Conservation (phyloP, 306 rosid species). For the Vachellia pachyceras region DNA sequence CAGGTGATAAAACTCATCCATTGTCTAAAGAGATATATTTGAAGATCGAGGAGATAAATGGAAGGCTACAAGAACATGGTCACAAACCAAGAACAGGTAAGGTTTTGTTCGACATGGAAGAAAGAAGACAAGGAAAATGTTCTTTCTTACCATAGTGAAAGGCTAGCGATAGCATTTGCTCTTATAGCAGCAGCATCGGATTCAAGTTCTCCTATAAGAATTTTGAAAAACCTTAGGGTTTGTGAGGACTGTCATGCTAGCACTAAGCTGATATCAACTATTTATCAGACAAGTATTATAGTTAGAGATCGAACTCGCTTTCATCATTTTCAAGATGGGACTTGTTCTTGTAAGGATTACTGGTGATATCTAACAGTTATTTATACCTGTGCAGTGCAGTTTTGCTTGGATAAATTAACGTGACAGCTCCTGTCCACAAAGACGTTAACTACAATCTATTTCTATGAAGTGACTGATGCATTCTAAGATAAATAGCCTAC, state of each 20-base stretch:
- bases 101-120: slow-evolving; percentile 54
- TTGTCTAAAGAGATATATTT: slow-evolving; percentile 45
- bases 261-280: slow-evolving; percentile 46
- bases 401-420: background rate
- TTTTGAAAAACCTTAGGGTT: slow-evolving; percentile 51
- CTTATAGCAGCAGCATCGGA: slow-evolving; percentile 41
- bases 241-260: slow-evolving; percentile 49
- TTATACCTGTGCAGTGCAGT: background rate
- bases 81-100: slow-evolving; percentile 48
- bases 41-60: slow-evolving; percentile 49
- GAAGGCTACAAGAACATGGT: slow-evolving; percentile 47
- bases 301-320: slow-evolving; percentile 54
- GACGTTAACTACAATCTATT: background rate
- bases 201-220: slow-evolving; percentile 42
- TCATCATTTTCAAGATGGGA: slow-evolving; percentile 52
- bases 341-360: slow-evolving; percentile 51
- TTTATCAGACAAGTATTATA: slow-evolving; percentile 43
- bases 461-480: no score
- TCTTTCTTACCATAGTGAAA: slow-evolving; percentile 57
- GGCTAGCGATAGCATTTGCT: slow-evolving; percentile 55
- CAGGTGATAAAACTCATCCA: slow-evolving; percentile 52
- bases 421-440: background rate
- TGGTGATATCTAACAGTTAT: slow-evolving; percentile 37
- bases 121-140: slow-evolving; percentile 54
- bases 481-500: no score